Evolutionary conservation across 345 rosid genomes (phyloP).

Genomic region (Lagerstroemia speciosa): DNA sequence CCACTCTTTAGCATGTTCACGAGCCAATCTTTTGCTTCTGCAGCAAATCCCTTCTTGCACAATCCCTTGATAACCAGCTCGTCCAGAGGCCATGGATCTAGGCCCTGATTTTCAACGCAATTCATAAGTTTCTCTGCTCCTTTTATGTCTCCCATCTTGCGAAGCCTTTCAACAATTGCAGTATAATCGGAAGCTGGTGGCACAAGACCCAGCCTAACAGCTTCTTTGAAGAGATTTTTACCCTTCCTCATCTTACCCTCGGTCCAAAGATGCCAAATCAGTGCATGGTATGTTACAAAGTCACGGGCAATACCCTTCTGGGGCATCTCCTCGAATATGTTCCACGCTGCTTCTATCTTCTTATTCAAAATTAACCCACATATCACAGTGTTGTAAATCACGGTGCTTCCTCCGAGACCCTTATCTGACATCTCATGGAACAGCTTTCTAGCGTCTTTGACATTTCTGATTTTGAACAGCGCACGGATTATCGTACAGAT

Average conservation of each 20-base stretch:
- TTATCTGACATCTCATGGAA: conserved; percentile 31
- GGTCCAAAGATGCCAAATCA: conserved; percentile 43
- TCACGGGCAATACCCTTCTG: conserved; percentile 39
- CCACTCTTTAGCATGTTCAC: conserved; percentile 19
- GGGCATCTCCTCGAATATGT: conserved; percentile 44
- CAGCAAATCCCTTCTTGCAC: conserved; percentile 16
- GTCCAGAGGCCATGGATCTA: conserved; percentile 14
- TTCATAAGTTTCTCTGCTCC: conserved; percentile 24
- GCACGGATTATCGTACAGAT: conserved; percentile 33
- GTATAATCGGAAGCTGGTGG: conserved; percentile 22
- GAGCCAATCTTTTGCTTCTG: conserved; percentile 29
- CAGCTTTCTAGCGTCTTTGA: conserved; percentile 26
- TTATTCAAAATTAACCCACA: conserved; percentile 32
- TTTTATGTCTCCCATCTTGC: conserved; percentile 22
- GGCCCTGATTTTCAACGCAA: conserved; percentile 24
- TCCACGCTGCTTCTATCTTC: conserved; percentile 32
- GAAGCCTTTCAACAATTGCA: conserved; percentile 22
- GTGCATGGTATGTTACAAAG: conserved; percentile 31
- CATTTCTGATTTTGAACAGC: conserved; percentile 17
- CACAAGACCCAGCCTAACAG: conserved; percentile 26
- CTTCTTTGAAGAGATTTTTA: conserved; percentile 22
- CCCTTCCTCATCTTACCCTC: conserved; percentile 26
- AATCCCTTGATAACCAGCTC: conserved; percentile 17
- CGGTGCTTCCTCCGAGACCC: conserved; percentile 38
- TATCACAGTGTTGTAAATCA: conserved; percentile 43